These are phyloP conservation scores for Cronartium ribicola DNA, from an alignment of 1,284 basidiomycete genomes.

Conservation along the genomic window DNA sequence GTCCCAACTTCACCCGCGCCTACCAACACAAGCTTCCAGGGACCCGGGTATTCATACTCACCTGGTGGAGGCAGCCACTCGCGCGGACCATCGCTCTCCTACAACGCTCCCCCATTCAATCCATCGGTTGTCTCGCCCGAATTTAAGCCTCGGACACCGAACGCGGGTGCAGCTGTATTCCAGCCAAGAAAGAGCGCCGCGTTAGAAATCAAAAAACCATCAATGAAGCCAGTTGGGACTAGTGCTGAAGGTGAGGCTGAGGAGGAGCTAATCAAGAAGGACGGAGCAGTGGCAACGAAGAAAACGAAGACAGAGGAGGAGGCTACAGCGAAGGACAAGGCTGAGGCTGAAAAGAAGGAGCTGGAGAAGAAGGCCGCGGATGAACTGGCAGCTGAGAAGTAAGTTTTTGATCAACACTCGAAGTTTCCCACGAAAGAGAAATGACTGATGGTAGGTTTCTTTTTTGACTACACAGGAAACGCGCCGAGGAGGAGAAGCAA, in stretches of 20 bases:
- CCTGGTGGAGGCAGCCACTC: slow-evolving; percentile 23
- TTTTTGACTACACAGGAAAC: slow-evolving; percentile 46
- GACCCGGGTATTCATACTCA: slow-evolving; percentile 9
- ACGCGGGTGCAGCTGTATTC: slow-evolving; percentile 32
- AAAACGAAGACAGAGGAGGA: background rate
- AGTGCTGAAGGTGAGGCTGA: background rate
- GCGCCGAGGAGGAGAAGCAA: slow-evolving; percentile 29
- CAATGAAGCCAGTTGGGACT: slow-evolving; percentile 14
- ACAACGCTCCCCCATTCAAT: slow-evolving; percentile 37
- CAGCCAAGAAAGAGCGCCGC: slow-evolving; percentile 32
- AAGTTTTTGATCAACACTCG: background rate
- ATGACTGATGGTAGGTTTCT: background rate
- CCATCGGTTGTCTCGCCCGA: slow-evolving; percentile 25
- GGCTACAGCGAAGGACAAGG: background rate
- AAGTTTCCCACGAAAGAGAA: slow-evolving; percentile 30
- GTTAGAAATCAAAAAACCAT: slow-evolving; percentile 37
- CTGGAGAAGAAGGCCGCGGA: slow-evolving; percentile 17
- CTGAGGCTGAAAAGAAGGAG: background rate
- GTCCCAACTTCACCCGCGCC: slow-evolving; percentile 33
- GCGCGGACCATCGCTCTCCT: slow-evolving; percentile 33
- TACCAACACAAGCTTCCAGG: slow-evolving; percentile 6
- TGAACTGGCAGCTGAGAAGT: slow-evolving; percentile 20
- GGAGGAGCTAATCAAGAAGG: background rate
- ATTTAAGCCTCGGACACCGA: slow-evolving; percentile 38
- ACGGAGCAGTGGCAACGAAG: background rate